phyloP scores from a whole-genome alignment of 495 filamentous ascomycete species.

The Letharia lupina region DNA sequence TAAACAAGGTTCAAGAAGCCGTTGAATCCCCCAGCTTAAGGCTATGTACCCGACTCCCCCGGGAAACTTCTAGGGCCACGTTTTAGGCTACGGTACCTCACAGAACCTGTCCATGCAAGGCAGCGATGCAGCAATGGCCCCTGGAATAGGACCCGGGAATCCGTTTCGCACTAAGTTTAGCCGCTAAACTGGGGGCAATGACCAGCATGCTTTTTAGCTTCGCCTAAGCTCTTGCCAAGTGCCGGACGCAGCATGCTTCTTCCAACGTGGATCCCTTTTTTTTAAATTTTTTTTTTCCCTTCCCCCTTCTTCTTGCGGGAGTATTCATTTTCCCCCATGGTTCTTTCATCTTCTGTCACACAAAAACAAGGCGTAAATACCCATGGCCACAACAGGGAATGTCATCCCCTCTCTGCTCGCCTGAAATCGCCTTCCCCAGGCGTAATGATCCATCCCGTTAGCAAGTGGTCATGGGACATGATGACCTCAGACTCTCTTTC shows the following conservation, averaged over 20 bases:
- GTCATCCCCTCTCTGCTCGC: slow-evolving; percentile 5
- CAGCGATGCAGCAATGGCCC: neutral
- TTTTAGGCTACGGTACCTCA: neutral
- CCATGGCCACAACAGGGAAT: slow-evolving; percentile 9
- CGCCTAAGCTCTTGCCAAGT: neutral
- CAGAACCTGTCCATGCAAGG: neutral
- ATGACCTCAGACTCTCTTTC: neutral
- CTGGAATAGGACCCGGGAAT: slow-evolving; percentile 9
- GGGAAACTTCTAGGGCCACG: neutral
- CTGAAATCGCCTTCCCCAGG: slow-evolving; percentile 9
- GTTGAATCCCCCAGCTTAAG: neutral
- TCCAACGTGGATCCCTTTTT: slow-evolving; percentile 7
- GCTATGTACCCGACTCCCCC: neutral
- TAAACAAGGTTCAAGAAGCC: slow-evolving; percentile 6
- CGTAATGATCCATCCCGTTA: neutral
- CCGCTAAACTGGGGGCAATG: slow-evolving; percentile 9
- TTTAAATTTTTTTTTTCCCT: no score
- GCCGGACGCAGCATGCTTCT: slow-evolving; percentile 6
- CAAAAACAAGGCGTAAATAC: neutral
- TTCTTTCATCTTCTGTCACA: neutral
- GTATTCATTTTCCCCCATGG: no score
- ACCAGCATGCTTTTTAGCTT: slow-evolving; percentile 7
- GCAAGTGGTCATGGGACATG: slow-evolving; percentile 9
- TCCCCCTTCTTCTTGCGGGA: neutral
- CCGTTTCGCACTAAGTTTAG: slow-evolving; percentile 9